Evolutionary conservation across 495 filamentous ascomycete genomes (phyloP).

Genomic region (Neurospora discreta): DNA sequence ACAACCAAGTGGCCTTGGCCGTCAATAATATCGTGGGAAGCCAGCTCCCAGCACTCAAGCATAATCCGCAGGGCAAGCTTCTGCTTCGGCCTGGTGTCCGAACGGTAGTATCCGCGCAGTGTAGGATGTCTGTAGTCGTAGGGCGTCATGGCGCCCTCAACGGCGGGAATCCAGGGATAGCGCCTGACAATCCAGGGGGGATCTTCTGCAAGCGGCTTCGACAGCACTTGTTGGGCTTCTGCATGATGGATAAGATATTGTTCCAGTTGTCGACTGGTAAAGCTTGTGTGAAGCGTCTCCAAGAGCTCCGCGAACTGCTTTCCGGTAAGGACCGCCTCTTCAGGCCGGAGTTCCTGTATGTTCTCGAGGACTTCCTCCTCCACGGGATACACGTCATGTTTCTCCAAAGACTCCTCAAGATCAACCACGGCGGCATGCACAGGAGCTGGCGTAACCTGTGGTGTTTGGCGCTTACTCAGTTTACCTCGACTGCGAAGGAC

Average conservation of each 20-base stretch:
- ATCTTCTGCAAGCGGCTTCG: neutral
- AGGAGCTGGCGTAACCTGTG: neutral
- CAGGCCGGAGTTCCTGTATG: conserved; percentile 33
- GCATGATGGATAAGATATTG: conserved; percentile 21
- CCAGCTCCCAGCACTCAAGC: conserved; percentile 32
- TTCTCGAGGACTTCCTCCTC: conserved; percentile 25
- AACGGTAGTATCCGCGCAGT: conserved; percentile 17
- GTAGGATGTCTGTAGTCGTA: conserved; percentile 2
- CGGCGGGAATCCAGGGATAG: conserved; percentile 22
- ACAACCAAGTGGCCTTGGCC: conserved; percentile 23
- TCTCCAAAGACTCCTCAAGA: conserved; percentile 21
- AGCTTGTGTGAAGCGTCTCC: conserved; percentile 26
- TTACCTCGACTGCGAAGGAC: conserved; percentile 15
- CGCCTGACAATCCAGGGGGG: conserved; percentile 20
- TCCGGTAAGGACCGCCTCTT: conserved; percentile 14
- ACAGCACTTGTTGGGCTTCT: neutral
- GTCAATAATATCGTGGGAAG: conserved; percentile 16
- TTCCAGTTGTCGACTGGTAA: conserved; percentile 30
- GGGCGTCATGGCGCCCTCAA: neutral
- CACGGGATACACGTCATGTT: conserved; percentile 12
- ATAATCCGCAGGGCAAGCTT: conserved; percentile 26
- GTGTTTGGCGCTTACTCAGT: neutral
- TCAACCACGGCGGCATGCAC: conserved; percentile 9
- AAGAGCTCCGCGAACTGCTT: conserved; percentile 29
- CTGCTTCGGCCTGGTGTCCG: conserved; percentile 18